These are phyloP conservation scores for Venustampulla echinocandica DNA, from an alignment of 495 filamentous ascomycete species.

Conservation along the genomic window DNA sequence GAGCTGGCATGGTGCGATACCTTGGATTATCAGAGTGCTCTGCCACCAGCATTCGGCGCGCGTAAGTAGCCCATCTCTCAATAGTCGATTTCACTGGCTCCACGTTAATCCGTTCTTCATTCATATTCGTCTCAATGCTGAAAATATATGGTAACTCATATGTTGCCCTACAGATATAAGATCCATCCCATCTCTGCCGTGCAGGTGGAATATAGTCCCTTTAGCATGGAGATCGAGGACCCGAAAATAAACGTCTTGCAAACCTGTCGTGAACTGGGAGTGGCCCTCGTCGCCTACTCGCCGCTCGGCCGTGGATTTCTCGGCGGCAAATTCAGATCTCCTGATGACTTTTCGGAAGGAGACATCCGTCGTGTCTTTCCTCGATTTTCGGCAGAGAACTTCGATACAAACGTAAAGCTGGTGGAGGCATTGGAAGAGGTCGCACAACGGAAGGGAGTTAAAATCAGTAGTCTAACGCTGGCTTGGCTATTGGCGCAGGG, in stretches of 20 bases:
- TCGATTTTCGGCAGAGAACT: constrained; percentile 41
- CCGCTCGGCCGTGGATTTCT: constrained; percentile 54
- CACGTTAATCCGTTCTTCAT: no score
- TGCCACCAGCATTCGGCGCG: constrained; percentile 46
- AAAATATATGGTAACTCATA: no score
- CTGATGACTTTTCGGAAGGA: constrained; percentile 32
- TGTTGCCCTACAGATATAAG: no score
- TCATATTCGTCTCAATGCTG: no score
- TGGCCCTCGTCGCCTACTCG: constrained; percentile 50
- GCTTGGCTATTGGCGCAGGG: constrained; percentile 54
- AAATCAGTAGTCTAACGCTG: constrained; percentile 40
- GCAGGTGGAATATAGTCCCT: constrained; percentile 56
- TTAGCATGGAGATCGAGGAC: constrained; percentile 47
- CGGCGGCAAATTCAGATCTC: constrained; percentile 35
- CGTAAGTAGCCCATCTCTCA: no score
- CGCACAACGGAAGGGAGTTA: constrained; percentile 38
- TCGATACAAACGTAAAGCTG: constrained; percentile 39
- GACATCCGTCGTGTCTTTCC: constrained; percentile 36
- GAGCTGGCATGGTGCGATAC: constrained; percentile 45
- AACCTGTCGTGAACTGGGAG: constrained; percentile 50
- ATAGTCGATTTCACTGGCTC: no score
- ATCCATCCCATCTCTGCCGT: constrained; percentile 49
- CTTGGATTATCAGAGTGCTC: constrained; percentile 49
- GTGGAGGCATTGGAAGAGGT: constrained; percentile 34
- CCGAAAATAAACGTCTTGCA: constrained; percentile 35